Evolutionary conservation across 1,284 basidiomycete species (phyloP), one percentile per base, ranked within the genome.

Genomic region (Ceratorhiza oryzae-sativae): DNA sequence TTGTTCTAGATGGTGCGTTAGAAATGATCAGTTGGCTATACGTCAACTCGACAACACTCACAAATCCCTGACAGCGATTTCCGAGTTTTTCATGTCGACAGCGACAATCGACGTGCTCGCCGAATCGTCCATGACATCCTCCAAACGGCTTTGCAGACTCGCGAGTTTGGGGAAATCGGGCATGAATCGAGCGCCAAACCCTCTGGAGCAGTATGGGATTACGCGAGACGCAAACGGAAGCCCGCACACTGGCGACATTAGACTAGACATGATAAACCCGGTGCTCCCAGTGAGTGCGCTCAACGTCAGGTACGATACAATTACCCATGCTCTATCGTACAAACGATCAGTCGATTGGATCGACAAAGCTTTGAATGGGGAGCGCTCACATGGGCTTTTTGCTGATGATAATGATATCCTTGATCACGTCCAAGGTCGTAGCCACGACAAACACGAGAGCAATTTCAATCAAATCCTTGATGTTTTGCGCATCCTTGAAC

Each of bases 161-260:
- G 59, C 58, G 30, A 74, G 60, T 23, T 72, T 68, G 2, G 71
- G 70, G 42, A 71, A 74, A 49, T 74, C 71, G 3, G 73, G 73
- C 27, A 30, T 20, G 45, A 71, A 51, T 34, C 59, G 48, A 42
- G 9, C 2, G 58, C 27, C 3, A 30, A 32, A 27, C 18, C 45
- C 46, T 39, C 58, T 56, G 18, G 41, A 41, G 70, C 70, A 71
- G 13, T 60, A 60, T 30, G 56, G 39, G 23, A 71, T 36, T 2
- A 30, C 34, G 18, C 59, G 25, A 6, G 55, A 23, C 27, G 60
- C 45, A 32, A 71, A 49, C 9, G 70, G 70, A 34, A 71, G 45
- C 45, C 27, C 25, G 58, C 70, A 71, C 23, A 71, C 59, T 2
- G 55, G 70, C 2, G 45, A 13, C 59, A 71, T 60, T 5, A 71